A percentile compares a stretch with the other conserved stretches of the same genome.
Evolutionary conservation across 805 yeast genomes (phyloP).

Genomic region (Saturnispora halmiae): DNA sequence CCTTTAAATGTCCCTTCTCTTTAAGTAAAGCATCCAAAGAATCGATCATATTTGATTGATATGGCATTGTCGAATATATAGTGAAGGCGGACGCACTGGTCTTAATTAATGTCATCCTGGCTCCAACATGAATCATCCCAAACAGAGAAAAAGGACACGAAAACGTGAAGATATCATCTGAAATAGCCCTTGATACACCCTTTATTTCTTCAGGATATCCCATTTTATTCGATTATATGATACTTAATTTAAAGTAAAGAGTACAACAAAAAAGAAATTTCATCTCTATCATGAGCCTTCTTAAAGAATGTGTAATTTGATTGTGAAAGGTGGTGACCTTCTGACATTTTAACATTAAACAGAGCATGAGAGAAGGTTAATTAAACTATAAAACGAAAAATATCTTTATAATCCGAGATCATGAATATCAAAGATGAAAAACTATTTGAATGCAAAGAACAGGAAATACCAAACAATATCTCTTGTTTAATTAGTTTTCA

Average conservation of each 20-base stretch:
- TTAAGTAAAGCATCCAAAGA: conserved; percentile 28
- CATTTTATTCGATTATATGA: too few relatives aligned
- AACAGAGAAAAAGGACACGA: conserved; percentile 29
- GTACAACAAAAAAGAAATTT: background rate
- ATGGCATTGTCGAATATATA: conserved; percentile 52
- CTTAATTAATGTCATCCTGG: conserved; percentile 31
- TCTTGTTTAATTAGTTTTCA: background rate
- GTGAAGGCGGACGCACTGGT: conserved; percentile 25
- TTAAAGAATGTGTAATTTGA: too few relatives aligned
- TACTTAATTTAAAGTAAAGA: too few relatives aligned
- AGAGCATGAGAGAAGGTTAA: too few relatives aligned
- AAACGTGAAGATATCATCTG: conserved; percentile 26
- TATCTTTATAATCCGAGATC: too few relatives aligned
- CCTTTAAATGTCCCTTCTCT: conserved; percentile 21
- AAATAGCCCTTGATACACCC: conserved; percentile 30
- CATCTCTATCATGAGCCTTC: background rate
- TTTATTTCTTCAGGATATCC: conserved; percentile 34
- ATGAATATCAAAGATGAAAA: conserved; percentile 1
- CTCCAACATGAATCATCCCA: conserved; percentile 28
- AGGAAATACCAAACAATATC: background rate
- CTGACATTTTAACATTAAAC: too few relatives aligned
- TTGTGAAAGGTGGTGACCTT: too few relatives aligned
- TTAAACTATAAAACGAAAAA: too few relatives aligned
- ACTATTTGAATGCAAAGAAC: background rate
- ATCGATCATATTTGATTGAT: conserved; percentile 36